These are phyloP conservation scores for Lachnellula occidentalis DNA, from an alignment of 2,329 filamentous ascomycete genomes.

Conservation along the genomic window DNA sequence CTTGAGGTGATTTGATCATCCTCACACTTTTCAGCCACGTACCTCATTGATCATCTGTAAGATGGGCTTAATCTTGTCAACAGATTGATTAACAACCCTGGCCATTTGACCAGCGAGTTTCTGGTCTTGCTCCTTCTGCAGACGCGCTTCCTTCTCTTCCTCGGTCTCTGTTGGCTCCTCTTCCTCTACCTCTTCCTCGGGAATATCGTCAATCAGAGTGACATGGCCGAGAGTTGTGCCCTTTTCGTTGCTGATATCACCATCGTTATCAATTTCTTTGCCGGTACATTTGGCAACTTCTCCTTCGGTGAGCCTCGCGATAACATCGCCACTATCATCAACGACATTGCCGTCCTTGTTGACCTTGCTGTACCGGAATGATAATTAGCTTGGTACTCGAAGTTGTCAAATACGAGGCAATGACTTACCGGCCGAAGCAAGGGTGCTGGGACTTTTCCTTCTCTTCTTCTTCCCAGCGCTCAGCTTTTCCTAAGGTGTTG, in stretches of 20 bases:
- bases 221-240: constrained; percentile 63
- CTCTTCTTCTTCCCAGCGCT: constrained; percentile 53
- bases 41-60: constrained; percentile 81
- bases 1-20: not conserved
- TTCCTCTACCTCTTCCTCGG: constrained; percentile 35
- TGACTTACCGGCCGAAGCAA: constrained; percentile 40
- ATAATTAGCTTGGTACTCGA: not conserved
- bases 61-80: constrained; percentile 79
- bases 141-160: constrained; percentile 51
- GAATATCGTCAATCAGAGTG: constrained; percentile 58
- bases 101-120: constrained; percentile 75
- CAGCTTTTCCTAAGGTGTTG: constrained; percentile 51
- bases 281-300: constrained; percentile 58
- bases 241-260: constrained; percentile 65
- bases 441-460: constrained; percentile 48
- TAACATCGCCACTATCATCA: constrained; percentile 52
- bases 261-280: constrained; percentile 65
- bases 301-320: constrained; percentile 66
- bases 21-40: not conserved
- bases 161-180: constrained; percentile 49
- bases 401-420: not conserved
- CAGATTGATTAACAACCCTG: constrained; percentile 66
- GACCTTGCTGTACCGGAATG: constrained; percentile 33
- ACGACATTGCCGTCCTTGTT: constrained; percentile 55
- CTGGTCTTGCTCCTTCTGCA: constrained; percentile 59